These are phyloP conservation scores for Cercophora sp. DNA, from an alignment of 495 filamentous ascomycete species.

Conservation along the genomic window DNA sequence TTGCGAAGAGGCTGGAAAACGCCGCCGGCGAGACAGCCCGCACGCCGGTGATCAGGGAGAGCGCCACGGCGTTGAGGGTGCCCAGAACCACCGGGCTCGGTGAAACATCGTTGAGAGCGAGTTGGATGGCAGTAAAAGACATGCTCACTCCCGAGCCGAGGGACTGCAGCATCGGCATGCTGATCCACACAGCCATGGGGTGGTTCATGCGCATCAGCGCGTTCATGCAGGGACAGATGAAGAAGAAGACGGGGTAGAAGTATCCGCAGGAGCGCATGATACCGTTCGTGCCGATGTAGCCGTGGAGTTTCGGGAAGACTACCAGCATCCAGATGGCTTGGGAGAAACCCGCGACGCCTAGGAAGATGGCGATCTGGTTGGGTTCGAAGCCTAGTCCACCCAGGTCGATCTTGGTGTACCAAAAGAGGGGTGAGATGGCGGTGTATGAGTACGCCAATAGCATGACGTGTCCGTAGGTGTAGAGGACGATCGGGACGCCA, in stretches of 20 bases:
- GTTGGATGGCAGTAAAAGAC: constrained; percentile 64
- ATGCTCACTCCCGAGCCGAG: constrained; percentile 60
- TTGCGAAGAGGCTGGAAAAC: constrained; percentile 59
- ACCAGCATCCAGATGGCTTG: constrained; percentile 64
- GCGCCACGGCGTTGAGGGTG: constrained; percentile 60
- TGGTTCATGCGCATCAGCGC: constrained; percentile 43
- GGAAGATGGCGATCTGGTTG: constrained; percentile 54
- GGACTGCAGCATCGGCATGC: constrained; percentile 34
- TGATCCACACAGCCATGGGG: constrained; percentile 51
- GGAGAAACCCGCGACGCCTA: constrained; percentile 54
- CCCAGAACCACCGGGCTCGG: constrained; percentile 56
- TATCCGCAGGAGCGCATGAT: constrained; percentile 51
- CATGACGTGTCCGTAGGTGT: constrained; percentile 57
- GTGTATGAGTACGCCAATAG: constrained; percentile 62
- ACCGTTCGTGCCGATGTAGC: constrained; percentile 55
- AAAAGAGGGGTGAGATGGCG: constrained; percentile 59
- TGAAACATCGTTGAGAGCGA: constrained; percentile 64
- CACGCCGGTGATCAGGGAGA: constrained; percentile 49
- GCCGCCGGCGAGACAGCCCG: constrained; percentile 58
- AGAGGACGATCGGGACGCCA: constrained; percentile 59
- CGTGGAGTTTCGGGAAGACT: constrained; percentile 58
- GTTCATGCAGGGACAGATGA: constrained; percentile 46
- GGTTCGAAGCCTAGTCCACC: constrained; percentile 61
- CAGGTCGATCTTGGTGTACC: constrained; percentile 50
- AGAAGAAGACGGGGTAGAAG: constrained; percentile 58